These are phyloP conservation scores for Agrocybe pediades DNA, from an alignment of 768 basidiomycete genomes.

Conservation along the genomic window DNA sequence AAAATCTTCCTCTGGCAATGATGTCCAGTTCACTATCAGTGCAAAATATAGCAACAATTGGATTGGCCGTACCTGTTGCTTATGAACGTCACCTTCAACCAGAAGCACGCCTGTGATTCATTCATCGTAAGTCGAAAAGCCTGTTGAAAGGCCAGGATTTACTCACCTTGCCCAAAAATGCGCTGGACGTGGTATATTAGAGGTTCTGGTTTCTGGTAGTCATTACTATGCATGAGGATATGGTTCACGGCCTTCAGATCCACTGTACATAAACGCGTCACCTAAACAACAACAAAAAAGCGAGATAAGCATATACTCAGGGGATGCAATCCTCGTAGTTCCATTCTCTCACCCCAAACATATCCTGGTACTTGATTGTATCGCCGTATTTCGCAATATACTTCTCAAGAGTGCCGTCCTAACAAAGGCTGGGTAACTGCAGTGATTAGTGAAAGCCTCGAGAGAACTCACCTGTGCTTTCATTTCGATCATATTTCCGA, in stretches of 20 bases:
- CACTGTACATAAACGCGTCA: constrained; percentile 46
- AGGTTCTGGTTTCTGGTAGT: constrained; percentile 54
- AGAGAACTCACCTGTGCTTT: constrained; percentile 4
- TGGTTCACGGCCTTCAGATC: constrained; percentile 65
- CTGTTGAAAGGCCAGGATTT: neutral
- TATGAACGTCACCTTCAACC: constrained; percentile 44
- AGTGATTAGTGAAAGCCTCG: too few species aligned
- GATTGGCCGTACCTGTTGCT: constrained; percentile 33
- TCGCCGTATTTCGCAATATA: too few species aligned
- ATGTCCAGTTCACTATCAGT: neutral
- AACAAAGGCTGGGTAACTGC: too few species aligned
- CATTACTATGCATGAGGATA: constrained; percentile 51
- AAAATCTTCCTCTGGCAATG: constrained; percentile 40
- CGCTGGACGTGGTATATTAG: constrained; percentile 34
- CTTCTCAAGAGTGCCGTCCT: too few species aligned
- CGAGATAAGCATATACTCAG: too few species aligned
- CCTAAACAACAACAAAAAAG: too few species aligned
- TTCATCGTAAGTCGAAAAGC: constrained; percentile 30
- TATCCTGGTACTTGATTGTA: too few species aligned
- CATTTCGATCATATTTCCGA: constrained; percentile 18
- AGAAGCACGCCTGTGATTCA: constrained; percentile 35
- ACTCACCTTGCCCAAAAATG: constrained; percentile 41
- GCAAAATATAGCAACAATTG: neutral
- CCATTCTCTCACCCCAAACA: too few species aligned
- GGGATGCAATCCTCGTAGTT: too few species aligned